Percentiles rank a stretch among this genome's conserved stretches.
These are phyloP conservation scores for Peronospora destructor DNA, from an alignment of 352 stramenopile species.

Conservation along the genomic window DNA sequence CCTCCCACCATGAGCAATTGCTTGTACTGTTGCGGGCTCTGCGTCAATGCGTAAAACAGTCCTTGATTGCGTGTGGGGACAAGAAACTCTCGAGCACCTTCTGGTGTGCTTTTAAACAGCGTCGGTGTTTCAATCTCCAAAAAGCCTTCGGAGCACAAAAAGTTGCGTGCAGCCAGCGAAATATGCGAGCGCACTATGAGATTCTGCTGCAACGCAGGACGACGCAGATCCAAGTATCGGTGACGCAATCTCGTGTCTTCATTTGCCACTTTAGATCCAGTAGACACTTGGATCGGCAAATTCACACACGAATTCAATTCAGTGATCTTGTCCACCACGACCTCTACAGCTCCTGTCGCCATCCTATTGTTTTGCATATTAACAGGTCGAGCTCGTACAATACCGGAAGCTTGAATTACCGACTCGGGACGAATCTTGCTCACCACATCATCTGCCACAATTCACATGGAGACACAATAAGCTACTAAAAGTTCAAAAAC, in stretches of 20 bases:
- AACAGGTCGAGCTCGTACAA: conserved; percentile 46
- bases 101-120: conserved; percentile 84
- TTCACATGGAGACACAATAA: neutral
- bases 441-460: conserved; percentile 33
- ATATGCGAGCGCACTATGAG: conserved; percentile 68
- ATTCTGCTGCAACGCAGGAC: conserved; percentile 69
- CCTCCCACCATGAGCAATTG: conserved; percentile 88
- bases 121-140: conserved; percentile 86
- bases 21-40: conserved; percentile 90
- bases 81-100: conserved; percentile 82
- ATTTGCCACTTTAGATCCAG: conserved; percentile 43
- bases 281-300: conserved; percentile 58
- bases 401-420: conserved; percentile 56
- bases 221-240: conserved; percentile 77
- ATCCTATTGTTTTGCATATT: conserved; percentile 71
- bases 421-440: conserved; percentile 56
- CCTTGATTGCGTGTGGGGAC: conserved; percentile 64
- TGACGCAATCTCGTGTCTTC: conserved; percentile 73
- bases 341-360: conserved; percentile 64
- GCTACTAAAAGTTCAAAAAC: too few relatives aligned
- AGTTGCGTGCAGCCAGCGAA: conserved; percentile 63
- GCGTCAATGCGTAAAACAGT: conserved; percentile 82
- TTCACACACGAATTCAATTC: conserved; percentile 57
- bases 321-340: conserved; percentile 54
- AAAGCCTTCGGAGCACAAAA: conserved; percentile 61